phyloP scores from a whole-genome alignment of 2,329 filamentous ascomycete species.

The Clarireedia hainanense region DNA sequence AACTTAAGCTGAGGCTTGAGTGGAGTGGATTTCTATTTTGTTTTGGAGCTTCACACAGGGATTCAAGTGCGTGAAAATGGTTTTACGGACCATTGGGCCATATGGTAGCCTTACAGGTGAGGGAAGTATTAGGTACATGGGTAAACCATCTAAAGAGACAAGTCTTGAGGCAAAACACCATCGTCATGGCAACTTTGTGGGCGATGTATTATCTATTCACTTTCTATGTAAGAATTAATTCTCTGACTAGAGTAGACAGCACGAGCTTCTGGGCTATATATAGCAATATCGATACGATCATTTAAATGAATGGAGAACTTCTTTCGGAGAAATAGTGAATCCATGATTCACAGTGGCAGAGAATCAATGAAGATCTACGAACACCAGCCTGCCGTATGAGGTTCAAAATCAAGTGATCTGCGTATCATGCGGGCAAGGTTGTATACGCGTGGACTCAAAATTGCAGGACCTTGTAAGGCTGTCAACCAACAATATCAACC shows the following conservation, averaged over 20 bases:
- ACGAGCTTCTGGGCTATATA: not conserved
- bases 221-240: conserved; percentile 1
- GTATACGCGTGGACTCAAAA: not conserved
- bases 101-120: not conserved
- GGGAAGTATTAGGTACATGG: not conserved
- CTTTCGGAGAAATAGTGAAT: not conserved
- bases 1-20: not conserved
- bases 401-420: conserved; percentile 1
- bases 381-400: no score
- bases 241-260: not conserved
- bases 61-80: not conserved
- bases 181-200: not conserved
- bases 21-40: not conserved
- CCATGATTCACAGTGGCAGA: not conserved
- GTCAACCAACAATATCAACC: not conserved
- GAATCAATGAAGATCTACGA: no score
- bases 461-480: conserved; percentile 1
- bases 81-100: not conserved
- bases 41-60: not conserved
- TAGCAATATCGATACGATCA: not conserved
- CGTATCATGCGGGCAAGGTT: not conserved
- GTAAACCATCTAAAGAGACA: not conserved
- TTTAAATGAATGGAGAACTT: not conserved
- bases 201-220: not conserved
- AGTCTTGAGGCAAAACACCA: not conserved